Evolutionary conservation across 202 grass and related monocot genomes (phyloP), one percentile per base, ranked within the genome.

Genomic region (Carex arenaria): DNA sequence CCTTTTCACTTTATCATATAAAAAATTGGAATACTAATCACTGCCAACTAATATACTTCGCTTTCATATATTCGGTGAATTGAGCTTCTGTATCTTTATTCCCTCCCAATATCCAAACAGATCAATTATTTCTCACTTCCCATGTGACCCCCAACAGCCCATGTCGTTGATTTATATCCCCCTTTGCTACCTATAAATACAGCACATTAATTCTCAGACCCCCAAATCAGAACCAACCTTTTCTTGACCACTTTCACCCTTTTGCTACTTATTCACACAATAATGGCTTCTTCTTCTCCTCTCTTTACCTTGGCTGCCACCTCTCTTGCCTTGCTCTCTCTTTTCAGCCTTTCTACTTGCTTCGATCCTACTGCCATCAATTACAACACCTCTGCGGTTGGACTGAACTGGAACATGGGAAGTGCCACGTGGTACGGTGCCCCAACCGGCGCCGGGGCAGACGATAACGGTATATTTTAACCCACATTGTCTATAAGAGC

Each of bases 361-460:
- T 55, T 82, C 4, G 28, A 69, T 34, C 80, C 80, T 52, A 54
- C 62, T 7, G 45, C 14, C 49, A 82, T 82, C 80, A 68, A 38
- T 20, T 82, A 82, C 64, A 82, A 32, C 15, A 5, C 19, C 23
- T 82, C 80, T 70, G 45, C 19, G 15, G 28, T 36, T 53, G 64
- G 22, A 31, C 0, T 36, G 14, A 65, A 15, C 68, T 96, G 93
- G 93, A 69, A 79, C 9, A 56, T 72, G 0, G 93, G 86, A 34
- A 86, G 89, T 68, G 93, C 93, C 20, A 95, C 93, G n/a, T 95
- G 93, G 93, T 95, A 95, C 31, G 93, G 93, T 3, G 64, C 79
- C 0, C 93, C 93, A 13, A 82, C 82, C 2, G 93, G 93, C 4
- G 88, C 90, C 72, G 93, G 93, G 10, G 86, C 90, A 0, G 67